phyloP scores from a whole-genome alignment of 2,329 filamentous ascomycete species.

The Clarireedia paspali region DNA sequence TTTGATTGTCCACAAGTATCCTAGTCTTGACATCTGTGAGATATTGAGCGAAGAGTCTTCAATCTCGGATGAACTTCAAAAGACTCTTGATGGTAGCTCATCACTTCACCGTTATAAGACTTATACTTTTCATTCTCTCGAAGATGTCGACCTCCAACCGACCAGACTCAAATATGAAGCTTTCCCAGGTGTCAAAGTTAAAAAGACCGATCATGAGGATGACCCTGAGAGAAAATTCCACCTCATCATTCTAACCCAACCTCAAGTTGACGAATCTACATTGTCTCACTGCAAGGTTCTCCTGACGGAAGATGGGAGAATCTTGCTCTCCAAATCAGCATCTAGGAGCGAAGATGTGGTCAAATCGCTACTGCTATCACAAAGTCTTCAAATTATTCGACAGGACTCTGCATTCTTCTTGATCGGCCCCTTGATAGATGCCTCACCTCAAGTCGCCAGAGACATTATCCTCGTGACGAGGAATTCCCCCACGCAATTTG shows the following conservation, averaged over 20 bases:
- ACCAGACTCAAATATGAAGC: background rate
- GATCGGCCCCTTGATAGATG: no score
- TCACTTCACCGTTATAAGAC: background rate
- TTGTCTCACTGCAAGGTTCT: background rate
- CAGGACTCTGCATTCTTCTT: background rate
- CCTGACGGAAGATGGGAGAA: background rate
- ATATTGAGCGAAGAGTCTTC: background rate
- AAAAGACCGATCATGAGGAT: background rate
- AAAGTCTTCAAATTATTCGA: background rate
- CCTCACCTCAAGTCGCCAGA: background rate
- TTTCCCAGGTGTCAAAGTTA: background rate
- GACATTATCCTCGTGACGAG: conserved; percentile 1
- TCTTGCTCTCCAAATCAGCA: background rate
- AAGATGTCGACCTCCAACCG: background rate
- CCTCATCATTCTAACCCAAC: background rate
- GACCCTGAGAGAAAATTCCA: background rate
- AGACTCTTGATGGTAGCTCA: background rate
- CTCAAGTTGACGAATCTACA: background rate
- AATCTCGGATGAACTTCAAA: background rate
- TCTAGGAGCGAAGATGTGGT: background rate
- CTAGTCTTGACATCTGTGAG: background rate
- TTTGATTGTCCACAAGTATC: conserved; percentile 1
- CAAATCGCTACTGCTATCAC: background rate
- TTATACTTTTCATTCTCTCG: background rate
- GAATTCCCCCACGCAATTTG: background rate